Base-by-base conservation (phyloP, 108 stramenopile genomes). In the Cylindrotheca fusiformis region DNA sequence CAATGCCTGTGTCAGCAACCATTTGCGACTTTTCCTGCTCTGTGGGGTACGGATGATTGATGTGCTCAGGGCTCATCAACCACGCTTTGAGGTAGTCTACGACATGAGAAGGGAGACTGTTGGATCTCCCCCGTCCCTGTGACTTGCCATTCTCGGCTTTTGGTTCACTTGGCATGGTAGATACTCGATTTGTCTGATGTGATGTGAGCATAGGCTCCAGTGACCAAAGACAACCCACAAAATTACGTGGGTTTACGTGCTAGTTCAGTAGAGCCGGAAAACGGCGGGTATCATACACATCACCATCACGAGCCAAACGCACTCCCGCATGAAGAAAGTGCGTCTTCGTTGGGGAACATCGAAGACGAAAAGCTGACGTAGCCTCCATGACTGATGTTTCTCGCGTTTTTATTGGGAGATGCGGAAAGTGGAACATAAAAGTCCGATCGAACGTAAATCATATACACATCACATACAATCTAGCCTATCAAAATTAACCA, bases 21-120 rank as follows among this genome's bases (percentile, higher is more conserved):
- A 91, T 91, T 23, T 72, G 30, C 17, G 74, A 78, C 82, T 91
- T 91, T 69, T 91, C 90, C 60, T 80, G 74, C 51, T 91, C 90
- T 32, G 86, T 87, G 14, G 90, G 90, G 69, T 91, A 91, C 12
- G 90, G 90, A 74, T 91, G 90, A 46, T 81, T 69, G 27, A 91
- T 74, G 67, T 91, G 90, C 21, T 86, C 83, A 19, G 85, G 85
- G 21, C 70, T 69, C 83, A 91, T 82, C 73, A 91, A 82, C 90
- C 90, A 91, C 19, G 68, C 59, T 73, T 87, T 87, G 33, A 91
- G 74, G 55, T 91, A 91, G 22, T 91, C 90, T 24, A 91, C 86
- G 1, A 84, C 85, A 49, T 77, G 65, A 23, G 78, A 25, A 6
- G 57, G 57, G 24, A 72, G 50, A 55, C 63, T 65, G 36, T 65